These are phyloP conservation scores for Coemansia sp. DNA, from an alignment of 192 early-diverging fungal species.

Conservation along the genomic window DNA sequence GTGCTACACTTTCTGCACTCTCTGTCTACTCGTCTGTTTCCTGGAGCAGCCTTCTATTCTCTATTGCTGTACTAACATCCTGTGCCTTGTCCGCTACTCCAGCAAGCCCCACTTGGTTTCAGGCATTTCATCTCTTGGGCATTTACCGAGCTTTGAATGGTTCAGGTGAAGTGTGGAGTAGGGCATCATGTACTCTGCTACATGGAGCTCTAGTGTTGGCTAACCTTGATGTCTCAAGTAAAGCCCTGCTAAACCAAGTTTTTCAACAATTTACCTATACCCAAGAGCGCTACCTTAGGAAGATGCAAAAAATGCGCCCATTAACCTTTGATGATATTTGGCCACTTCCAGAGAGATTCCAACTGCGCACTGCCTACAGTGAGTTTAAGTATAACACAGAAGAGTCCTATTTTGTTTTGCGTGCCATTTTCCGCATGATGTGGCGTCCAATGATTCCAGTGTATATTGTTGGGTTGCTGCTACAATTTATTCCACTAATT, in stretches of 20 bases:
- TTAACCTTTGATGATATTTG: constrained; percentile 28
- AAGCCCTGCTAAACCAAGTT: background rate
- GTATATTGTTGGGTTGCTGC: constrained; percentile 18
- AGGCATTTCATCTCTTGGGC: background rate
- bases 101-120: background rate
- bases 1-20: background rate
- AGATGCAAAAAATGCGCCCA: background rate
- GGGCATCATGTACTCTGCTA: background rate
- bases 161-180: background rate
- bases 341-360: constrained; percentile 2
- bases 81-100: background rate
- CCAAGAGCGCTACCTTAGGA: constrained; percentile 24
- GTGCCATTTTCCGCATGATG: constrained; percentile 28
- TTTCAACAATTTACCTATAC: background rate
- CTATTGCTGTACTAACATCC: background rate
- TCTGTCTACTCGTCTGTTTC: background rate
- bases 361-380: background rate
- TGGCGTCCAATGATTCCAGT: constrained; percentile 38
- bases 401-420: constrained; percentile 35
- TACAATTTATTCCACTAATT: constrained; percentile 7
- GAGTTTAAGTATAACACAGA: constrained; percentile 34
- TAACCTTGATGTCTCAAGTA: background rate
- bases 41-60: background rate
- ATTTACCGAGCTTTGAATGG: background rate
- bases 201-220: background rate